Evolutionary conservation across 208 protist species (phyloP).

Genomic region (Leptomonas seymouri): DNA sequence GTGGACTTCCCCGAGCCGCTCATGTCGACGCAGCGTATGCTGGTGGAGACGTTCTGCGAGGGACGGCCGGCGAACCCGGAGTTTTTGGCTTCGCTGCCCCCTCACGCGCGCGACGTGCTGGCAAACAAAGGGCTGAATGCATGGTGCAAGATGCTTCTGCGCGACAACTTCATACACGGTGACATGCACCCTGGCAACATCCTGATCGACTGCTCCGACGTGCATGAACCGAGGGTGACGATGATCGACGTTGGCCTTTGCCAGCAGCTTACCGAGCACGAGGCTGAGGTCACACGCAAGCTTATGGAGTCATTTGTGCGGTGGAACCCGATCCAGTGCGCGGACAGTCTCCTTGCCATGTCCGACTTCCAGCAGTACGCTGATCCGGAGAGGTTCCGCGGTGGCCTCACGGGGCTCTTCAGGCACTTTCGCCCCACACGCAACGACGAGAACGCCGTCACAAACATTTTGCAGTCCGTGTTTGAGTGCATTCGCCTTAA

Average conservation of each 20-base stretch:
- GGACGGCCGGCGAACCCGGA: constrained; percentile 79
- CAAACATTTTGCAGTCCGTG: constrained; percentile 84
- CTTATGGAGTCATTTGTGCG: constrained; percentile 89
- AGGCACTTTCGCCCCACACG: constrained; percentile 69
- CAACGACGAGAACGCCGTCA: constrained; percentile 74
- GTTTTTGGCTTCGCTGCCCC: constrained; percentile 75
- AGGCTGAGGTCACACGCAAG: constrained; percentile 62
- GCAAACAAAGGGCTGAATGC: constrained; percentile 90
- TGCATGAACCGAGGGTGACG: constrained; percentile 74
- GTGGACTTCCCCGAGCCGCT: constrained; percentile 86
- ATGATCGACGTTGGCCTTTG: constrained; percentile 91
- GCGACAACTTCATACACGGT: constrained; percentile 93
- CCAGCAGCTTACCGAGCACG: constrained; percentile 76
- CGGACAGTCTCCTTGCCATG: constrained; percentile 76
- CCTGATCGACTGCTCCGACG: constrained; percentile 81
- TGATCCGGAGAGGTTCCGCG: constrained; percentile 53
- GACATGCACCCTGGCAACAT: constrained; percentile 95
- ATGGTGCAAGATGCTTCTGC: constrained; percentile 92
- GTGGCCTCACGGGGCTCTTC: constrained; percentile 63
- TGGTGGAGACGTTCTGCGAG: constrained; percentile 90
- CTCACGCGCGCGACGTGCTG: constrained; percentile 78
- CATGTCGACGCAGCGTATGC: constrained; percentile 79
- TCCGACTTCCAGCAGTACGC: constrained; percentile 57
- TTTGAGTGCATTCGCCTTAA: constrained; percentile 85
- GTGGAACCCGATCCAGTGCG: constrained; percentile 77